Evolutionary conservation across 148 eudicot genomes (phyloP).

Genomic region (Cornus kousa): DNA sequence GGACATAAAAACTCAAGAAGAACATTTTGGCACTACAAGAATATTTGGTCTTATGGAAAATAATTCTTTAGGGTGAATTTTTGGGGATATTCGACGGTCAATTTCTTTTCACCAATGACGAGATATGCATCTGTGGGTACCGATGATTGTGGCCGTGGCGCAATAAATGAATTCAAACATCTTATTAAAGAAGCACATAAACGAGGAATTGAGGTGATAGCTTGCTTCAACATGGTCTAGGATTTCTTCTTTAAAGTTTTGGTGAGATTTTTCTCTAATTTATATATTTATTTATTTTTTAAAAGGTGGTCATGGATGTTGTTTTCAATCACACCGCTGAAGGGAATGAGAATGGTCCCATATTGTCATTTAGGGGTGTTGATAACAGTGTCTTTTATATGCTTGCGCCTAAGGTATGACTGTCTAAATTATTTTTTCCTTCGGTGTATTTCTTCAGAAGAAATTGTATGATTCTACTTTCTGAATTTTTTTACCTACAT

Average conservation of each 20-base stretch:
- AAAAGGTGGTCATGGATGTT: conserved; percentile 95
- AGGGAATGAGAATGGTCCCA: conserved; percentile 96
- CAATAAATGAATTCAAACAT: conserved; percentile 83
- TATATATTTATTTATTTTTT: not conserved
- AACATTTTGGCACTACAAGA: not conserved
- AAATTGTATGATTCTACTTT: conserved; percentile 1
- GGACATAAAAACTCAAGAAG: not conserved
- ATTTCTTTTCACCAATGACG: conserved; percentile 89
- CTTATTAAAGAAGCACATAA: conserved; percentile 97
- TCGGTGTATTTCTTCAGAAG: not conserved
- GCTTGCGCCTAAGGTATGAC: conserved; percentile 92
- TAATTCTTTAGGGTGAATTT: conserved; percentile 71
- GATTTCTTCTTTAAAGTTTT: conserved; percentile 10
- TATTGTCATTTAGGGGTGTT: conserved; percentile 85
- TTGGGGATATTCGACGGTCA: conserved; percentile 98
- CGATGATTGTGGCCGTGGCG: conserved; percentile 70
- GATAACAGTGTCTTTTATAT: conserved; percentile 92
- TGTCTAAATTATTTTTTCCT: not conserved
- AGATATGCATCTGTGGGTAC: conserved; percentile 81
- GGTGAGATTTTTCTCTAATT: conserved; percentile 17
- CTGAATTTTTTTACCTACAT: not conserved
- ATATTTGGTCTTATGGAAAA: conserved; percentile 9
- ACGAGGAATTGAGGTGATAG: conserved; percentile 87
- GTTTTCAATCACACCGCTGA: conserved; percentile 99
- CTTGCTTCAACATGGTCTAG: conserved; percentile 16